These are phyloP conservation scores for Nakaseomyces kungkrabaensis DNA, from an alignment of 1,139 yeast species.

Conservation along the genomic window DNA sequence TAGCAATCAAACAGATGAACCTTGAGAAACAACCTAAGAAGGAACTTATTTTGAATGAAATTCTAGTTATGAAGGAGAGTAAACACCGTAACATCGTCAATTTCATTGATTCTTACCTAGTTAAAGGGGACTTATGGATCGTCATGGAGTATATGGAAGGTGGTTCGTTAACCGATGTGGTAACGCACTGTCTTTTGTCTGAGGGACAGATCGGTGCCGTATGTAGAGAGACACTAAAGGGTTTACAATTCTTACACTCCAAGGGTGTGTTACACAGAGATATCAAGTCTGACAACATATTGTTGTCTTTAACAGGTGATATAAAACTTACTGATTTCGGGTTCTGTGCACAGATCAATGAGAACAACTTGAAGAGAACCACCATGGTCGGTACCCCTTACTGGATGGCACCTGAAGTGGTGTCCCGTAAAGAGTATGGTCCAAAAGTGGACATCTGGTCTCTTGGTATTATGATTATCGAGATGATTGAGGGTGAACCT, in stretches of 20 bases:
- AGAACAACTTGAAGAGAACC: slow-evolving; percentile 73
- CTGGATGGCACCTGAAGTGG: slow-evolving; percentile 98
- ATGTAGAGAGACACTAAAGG: slow-evolving; percentile 79
- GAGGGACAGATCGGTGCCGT: slow-evolving; percentile 98
- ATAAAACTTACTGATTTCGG: slow-evolving; percentile 80
- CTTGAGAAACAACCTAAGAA: slow-evolving; percentile 89
- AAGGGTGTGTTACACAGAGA: slow-evolving; percentile 95
- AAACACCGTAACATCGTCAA: slow-evolving; percentile 88
- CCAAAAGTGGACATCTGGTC: slow-evolving; percentile 96
- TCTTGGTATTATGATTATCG: slow-evolving; percentile 89
- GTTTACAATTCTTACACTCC: slow-evolving; percentile 77
- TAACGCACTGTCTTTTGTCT: slow-evolving; percentile 88
- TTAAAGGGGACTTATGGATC: slow-evolving; percentile 80
- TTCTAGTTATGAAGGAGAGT: slow-evolving; percentile 86
- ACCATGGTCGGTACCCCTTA: slow-evolving; percentile 99
- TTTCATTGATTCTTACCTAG: slow-evolving; percentile 73
- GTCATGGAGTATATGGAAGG: slow-evolving; percentile 99
- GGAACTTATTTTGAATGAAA: slow-evolving; percentile 87
- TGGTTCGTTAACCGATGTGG: slow-evolving; percentile 91
- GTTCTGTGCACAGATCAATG: slow-evolving; percentile 91
- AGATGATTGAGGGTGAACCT: slow-evolving; percentile 96
- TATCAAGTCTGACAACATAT: slow-evolving; percentile 87
- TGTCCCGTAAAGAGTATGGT: slow-evolving; percentile 80
- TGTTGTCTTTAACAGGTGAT: slow-evolving; percentile 73
- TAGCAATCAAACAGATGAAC: slow-evolving; percentile 94